Evolutionary conservation across 176 grass and related monocot species (phyloP).

Genomic region (maize (Zea mays)): Zm-B73-REFERENCE-NAM-5.0 NC_050096.1:19954501-19955000

Average conservation of each 20-base stretch:
- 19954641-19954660: background rate
- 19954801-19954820: background rate
- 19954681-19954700: background rate
- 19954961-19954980: constrained; percentile 77
- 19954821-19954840: constrained; percentile 19
- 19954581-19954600: background rate
- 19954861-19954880: constrained; percentile 2
- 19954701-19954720: background rate
- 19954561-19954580: background rate
- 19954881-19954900: constrained; percentile 21
- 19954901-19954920: constrained; percentile 41
- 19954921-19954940: constrained; percentile 7
- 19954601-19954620: background rate
- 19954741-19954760: background rate
- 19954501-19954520: too few relatives aligned
- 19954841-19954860: constrained; percentile 19
- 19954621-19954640: background rate
- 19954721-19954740: background rate
- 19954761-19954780: background rate
- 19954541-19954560: background rate
- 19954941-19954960: constrained; percentile 52
- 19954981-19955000: constrained; percentile 67
- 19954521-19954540: too few relatives aligned
- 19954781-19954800: constrained; percentile 32
- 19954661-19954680: background rate